Evolutionary conservation across 1,139 yeast genomes (phyloP).

Genomic region (Geotrichum candidum): DNA sequence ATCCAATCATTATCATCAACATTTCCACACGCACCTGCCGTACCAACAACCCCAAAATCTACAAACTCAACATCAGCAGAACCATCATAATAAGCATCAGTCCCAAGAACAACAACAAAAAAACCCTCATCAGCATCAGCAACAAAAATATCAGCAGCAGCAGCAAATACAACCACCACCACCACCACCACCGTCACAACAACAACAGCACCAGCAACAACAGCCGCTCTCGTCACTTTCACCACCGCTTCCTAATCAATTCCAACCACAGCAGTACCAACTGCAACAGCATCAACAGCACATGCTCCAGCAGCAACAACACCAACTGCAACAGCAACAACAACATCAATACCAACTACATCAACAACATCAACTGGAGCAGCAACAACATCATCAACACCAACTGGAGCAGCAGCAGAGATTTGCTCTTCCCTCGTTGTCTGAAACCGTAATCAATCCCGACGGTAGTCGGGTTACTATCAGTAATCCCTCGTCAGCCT

Average conservation of each 20-base stretch:
- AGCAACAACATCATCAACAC: conserved; percentile 3
- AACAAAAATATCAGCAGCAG: neutral
- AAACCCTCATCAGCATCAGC: neutral
- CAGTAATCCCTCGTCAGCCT: neutral
- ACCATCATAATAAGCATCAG: neutral
- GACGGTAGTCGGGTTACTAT: neutral
- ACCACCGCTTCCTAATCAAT: neutral
- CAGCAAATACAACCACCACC: neutral
- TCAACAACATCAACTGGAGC: conserved; percentile 5
- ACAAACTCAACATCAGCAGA: neutral
- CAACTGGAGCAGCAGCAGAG: no score
- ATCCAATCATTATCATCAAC: neutral
- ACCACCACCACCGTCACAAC: neutral
- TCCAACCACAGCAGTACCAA: neutral
- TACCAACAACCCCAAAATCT: neutral
- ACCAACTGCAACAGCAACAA: conserved; percentile 5
- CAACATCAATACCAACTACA: neutral
- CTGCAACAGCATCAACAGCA: conserved; percentile 4
- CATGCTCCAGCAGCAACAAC: conserved; percentile 1
- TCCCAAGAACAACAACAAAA: neutral
- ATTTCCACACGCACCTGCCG: neutral
- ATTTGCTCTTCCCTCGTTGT: neutral
- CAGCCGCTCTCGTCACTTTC: conserved; percentile 3
- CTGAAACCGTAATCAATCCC: neutral
- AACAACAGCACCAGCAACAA: conserved; percentile 5